Evolutionary conservation across 192 early-diverging fungal species (phyloP).

Genomic region (Thamnidium elegans): DNA sequence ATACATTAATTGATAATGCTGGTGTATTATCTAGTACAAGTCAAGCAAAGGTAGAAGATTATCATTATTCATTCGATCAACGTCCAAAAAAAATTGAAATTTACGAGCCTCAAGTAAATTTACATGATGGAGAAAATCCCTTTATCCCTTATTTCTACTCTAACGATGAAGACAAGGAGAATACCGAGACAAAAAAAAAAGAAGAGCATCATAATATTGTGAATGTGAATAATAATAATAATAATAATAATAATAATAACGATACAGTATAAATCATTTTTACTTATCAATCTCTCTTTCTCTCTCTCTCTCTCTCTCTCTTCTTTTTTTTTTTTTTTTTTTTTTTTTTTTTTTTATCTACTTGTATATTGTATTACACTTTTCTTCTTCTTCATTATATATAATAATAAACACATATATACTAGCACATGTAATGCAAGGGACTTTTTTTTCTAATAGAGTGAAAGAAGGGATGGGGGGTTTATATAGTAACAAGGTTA

Average conservation of each 20-base stretch:
- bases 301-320: too few relatives aligned
- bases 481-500: too few relatives aligned
- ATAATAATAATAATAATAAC: too few relatives aligned
- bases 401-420: too few relatives aligned
- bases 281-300: too few relatives aligned
- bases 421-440: too few relatives aligned
- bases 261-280: too few relatives aligned
- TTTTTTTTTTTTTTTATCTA: too few relatives aligned
- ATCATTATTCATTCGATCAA: background rate
- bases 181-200: background rate
- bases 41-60: background rate
- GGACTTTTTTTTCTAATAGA: too few relatives aligned
- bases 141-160: constrained; percentile 1
- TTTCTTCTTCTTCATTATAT: too few relatives aligned
- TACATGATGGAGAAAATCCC: constrained; percentile 5
- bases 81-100: background rate
- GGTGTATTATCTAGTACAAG: background rate
- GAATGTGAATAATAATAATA: background rate
- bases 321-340: too few relatives aligned
- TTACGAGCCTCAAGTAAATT: constrained; percentile 14
- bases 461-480: too few relatives aligned
- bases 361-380: background rate
- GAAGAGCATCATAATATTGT: background rate
- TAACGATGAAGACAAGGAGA: background rate
- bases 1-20: constrained; percentile 14